A percentile compares a stretch with the other conserved stretches of the same genome.
Evolutionary conservation across 1,284 basidiomycete species (phyloP).

Genomic region (Earliella scabrosa): DNA sequence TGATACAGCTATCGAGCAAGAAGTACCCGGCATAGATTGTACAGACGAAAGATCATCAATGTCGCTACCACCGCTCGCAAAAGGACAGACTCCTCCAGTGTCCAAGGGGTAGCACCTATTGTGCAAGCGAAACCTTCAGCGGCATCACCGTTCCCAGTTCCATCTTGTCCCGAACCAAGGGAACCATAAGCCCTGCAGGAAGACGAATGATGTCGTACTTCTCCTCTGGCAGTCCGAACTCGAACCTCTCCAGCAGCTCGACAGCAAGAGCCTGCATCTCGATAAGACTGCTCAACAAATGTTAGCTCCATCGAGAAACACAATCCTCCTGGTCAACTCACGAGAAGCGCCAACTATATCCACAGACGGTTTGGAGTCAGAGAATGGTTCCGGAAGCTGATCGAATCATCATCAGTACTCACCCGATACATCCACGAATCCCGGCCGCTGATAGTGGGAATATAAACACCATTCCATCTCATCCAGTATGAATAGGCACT

Average conservation of each 20-base stretch:
- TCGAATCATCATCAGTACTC: not conserved
- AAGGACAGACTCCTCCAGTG: no score
- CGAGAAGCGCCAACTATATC: conserved; percentile 52
- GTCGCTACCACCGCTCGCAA: no score
- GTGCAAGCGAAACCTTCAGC: not conserved
- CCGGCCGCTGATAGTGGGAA: no score
- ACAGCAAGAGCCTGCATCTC: conserved; percentile 56
- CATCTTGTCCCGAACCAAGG: conserved; percentile 2
- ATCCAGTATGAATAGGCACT: not conserved
- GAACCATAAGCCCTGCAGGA: conserved; percentile 9
- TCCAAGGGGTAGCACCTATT: no score
- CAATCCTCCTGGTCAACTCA: conserved; percentile 15
- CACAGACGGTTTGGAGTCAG: not conserved
- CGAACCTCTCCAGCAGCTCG: conserved; percentile 50
- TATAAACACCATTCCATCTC: no score
- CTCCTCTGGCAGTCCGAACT: conserved; percentile 41
- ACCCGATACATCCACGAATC: conserved; percentile 20
- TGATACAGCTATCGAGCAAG: no score
- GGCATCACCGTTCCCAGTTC: conserved; percentile 6
- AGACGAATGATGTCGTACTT: conserved; percentile 8
- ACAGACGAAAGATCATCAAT: no score
- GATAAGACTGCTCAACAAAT: conserved; percentile 35
- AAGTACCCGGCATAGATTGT: no score
- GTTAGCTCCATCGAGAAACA: not conserved
- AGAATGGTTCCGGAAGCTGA: not conserved